These are phyloP conservation scores for Exutisphaerella laricina DNA, from an alignment of 2,329 filamentous ascomycete genomes.

Conservation along the genomic window DNA sequence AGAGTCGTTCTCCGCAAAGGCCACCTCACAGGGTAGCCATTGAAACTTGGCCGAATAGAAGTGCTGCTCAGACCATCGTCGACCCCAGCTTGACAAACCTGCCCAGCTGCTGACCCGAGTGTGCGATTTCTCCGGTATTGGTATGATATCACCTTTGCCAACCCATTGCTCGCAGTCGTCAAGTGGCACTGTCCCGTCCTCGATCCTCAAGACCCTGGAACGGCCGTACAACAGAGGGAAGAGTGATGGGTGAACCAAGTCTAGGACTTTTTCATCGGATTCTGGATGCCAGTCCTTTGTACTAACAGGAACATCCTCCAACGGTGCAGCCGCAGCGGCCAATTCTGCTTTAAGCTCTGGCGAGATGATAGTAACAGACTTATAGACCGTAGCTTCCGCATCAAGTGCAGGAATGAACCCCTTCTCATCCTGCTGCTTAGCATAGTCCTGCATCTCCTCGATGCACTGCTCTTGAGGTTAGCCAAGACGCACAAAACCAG, in stretches of 20 bases:
- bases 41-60: conserved; percentile 26
- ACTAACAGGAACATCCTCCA: conserved; percentile 44
- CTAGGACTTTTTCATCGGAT: conserved; percentile 52
- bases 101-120: conserved; percentile 5
- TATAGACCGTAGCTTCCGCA: conserved; percentile 43
- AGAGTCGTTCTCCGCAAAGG: conserved; percentile 9
- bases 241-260: conserved; percentile 60
- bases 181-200: conserved; percentile 28
- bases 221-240: conserved; percentile 55
- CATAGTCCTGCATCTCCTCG: conserved; percentile 44
- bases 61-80: conserved; percentile 1
- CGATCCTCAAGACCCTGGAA: conserved; percentile 37
- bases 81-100: conserved; percentile 1
- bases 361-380: conserved; percentile 48
- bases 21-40: conserved; percentile 29
- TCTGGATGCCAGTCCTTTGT: conserved; percentile 55
- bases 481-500: not conserved
- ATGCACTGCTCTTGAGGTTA: conserved; percentile 10
- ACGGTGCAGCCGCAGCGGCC: conserved; percentile 37
- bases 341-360: conserved; percentile 39
- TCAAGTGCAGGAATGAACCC: conserved; percentile 45
- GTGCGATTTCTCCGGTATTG: conserved; percentile 11
- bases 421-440: conserved; percentile 39
- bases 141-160: conserved; percentile 29
- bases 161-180: conserved; percentile 29